Conservation (phyloP, 176 grass and related monocot species). For the Bromus sterilis region DNA sequence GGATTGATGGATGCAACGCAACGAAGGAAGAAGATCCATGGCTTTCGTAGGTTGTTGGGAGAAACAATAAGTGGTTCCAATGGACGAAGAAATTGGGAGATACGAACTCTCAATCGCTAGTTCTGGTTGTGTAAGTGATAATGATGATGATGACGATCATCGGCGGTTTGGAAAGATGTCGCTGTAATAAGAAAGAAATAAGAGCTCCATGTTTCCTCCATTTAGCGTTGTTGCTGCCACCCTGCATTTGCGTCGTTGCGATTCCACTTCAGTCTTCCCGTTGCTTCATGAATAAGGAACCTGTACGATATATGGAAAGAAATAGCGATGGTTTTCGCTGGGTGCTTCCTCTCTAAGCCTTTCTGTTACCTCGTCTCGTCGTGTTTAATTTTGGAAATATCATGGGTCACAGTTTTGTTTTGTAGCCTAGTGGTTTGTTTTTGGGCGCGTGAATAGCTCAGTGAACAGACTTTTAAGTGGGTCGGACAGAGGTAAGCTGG, state of each 20-base stretch:
- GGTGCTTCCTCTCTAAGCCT: background rate
- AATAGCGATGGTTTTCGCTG: background rate
- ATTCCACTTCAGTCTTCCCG: background rate
- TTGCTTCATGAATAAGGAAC: slow-evolving; percentile 28
- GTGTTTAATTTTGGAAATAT: background rate
- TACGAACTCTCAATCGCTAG: background rate
- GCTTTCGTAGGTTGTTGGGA: slow-evolving; percentile 2
- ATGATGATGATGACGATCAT: background rate
- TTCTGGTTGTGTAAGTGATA: background rate
- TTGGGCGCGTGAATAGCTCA: background rate
- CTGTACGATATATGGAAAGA: background rate
- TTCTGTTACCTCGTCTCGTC: too few relatives aligned
- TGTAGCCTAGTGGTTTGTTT: too few relatives aligned
- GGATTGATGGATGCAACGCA: slow-evolving; percentile 7
- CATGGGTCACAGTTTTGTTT: too few relatives aligned
- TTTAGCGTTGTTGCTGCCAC: background rate
- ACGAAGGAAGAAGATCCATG: slow-evolving; percentile 10
- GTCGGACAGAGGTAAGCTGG: background rate
- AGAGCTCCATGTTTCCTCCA: slow-evolving; percentile 21
- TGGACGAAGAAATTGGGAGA: background rate
- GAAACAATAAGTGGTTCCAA: background rate
- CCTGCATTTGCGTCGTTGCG: background rate
- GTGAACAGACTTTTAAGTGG: background rate
- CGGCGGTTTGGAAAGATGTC: background rate
- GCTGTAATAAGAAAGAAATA: slow-evolving; percentile 32